Evolutionary conservation across 1,284 basidiomycete genomes (phyloP).

Genomic region (Kalmanozyma brasiliensis): DNA sequence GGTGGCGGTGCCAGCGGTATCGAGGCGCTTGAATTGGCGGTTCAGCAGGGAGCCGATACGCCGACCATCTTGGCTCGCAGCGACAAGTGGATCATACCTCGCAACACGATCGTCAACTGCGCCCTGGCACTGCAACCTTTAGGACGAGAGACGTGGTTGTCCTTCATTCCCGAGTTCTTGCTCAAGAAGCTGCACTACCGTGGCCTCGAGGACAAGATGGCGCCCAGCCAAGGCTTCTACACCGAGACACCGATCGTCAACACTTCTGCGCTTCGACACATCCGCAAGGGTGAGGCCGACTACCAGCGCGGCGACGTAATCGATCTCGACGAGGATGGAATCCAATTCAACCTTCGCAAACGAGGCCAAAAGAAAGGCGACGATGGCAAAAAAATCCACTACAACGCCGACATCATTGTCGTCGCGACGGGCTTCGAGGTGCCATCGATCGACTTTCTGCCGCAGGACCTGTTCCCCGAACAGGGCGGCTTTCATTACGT

Average conservation of each 20-base stretch:
- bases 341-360: slow-evolving; percentile 68
- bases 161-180: slow-evolving; percentile 71
- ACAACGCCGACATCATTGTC: slow-evolving; percentile 74
- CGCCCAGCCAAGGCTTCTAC: slow-evolving; percentile 61
- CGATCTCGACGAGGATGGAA: slow-evolving; percentile 70
- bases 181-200: slow-evolving; percentile 73
- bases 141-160: slow-evolving; percentile 69
- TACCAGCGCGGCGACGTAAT: slow-evolving; percentile 74
- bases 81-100: slow-evolving; percentile 58
- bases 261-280: slow-evolving; percentile 72
- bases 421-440: slow-evolving; percentile 75
- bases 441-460: slow-evolving; percentile 73
- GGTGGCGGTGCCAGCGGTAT: slow-evolving; percentile 75
- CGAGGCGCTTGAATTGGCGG: slow-evolving; percentile 73
- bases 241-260: slow-evolving; percentile 72
- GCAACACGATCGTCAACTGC: slow-evolving; percentile 73
- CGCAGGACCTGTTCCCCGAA: slow-evolving; percentile 74
- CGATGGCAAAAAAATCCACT: slow-evolving; percentile 67
- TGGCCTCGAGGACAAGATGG: slow-evolving; percentile 70
- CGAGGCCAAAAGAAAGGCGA: slow-evolving; percentile 65
- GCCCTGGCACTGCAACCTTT: slow-evolving; percentile 74
- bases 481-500: too few relatives aligned
- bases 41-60: slow-evolving; percentile 70
- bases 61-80: slow-evolving; percentile 72
- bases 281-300: slow-evolving; percentile 71